Percentiles rank a stretch among this genome's conserved stretches.
Evolutionary conservation across 768 basidiomycete species (phyloP).

Genomic region (Tylopilus intermedius): DNA sequence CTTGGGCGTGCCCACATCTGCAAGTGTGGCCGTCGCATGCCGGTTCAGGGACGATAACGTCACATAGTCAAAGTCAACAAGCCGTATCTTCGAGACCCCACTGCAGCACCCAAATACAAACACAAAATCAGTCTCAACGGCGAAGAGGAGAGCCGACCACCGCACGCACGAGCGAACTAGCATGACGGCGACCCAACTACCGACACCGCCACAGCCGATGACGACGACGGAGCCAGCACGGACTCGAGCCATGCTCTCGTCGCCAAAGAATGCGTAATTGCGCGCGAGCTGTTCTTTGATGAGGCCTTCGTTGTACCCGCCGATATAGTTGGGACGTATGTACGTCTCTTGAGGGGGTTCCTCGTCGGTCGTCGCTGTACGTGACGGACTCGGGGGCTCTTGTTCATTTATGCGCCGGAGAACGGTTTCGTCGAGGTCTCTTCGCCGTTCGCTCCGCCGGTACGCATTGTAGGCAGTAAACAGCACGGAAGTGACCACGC

Average conservation of each 20-base stretch:
- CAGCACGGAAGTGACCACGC: constrained; percentile 53
- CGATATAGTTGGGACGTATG: constrained; percentile 15
- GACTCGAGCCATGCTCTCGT: constrained; percentile 79
- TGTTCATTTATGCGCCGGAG: constrained; percentile 40
- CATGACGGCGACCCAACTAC: constrained; percentile 95
- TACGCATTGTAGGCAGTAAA: constrained; percentile 57
- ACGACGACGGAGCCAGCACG: constrained; percentile 74
- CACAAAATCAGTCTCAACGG: neutral
- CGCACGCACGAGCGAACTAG: constrained; percentile 75
- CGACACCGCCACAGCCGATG: constrained; percentile 95
- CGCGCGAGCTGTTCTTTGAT: constrained; percentile 86
- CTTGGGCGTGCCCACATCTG: constrained; percentile 92
- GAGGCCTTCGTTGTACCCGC: constrained; percentile 69
- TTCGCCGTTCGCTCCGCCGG: constrained; percentile 43
- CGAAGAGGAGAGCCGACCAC: neutral
- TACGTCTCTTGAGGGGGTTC: constrained; percentile 10
- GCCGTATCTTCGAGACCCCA: constrained; percentile 68
- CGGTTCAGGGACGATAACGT: constrained; percentile 92
- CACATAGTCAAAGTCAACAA: constrained; percentile 96
- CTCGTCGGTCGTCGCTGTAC: constrained; percentile 3
- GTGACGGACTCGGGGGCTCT: neutral
- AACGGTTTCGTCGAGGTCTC: constrained; percentile 54
- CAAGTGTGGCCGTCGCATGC: constrained; percentile 83
- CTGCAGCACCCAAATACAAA: constrained; percentile 32
- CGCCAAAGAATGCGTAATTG: constrained; percentile 93